Conservation (phyloP, 2,329 filamentous ascomycete species). For the Hortaea werneckii region DNA sequence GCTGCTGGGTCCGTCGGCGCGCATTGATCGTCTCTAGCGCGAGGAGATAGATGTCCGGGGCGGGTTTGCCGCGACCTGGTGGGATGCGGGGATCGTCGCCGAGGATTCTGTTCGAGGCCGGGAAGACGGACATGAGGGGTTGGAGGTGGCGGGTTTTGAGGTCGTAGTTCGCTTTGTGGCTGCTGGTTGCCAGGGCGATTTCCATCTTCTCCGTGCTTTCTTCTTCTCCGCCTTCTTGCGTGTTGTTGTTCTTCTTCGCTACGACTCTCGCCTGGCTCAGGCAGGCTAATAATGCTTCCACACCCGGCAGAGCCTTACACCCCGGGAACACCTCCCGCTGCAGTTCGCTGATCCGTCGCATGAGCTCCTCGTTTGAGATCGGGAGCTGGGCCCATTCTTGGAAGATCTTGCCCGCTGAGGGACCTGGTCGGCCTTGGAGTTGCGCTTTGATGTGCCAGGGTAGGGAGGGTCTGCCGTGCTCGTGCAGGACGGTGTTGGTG, state of each 20-base stretch:
- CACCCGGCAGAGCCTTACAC: conserved; percentile 70
- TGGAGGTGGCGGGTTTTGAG: conserved; percentile 58
- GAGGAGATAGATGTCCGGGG: conserved; percentile 87
- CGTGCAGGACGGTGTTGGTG: conserved; percentile 70
- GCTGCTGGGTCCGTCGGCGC: conserved; percentile 46
- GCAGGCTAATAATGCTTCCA: conserved; percentile 54
- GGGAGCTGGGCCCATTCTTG: conserved; percentile 79
- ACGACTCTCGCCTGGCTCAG: conserved; percentile 29
- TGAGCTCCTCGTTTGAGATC: conserved; percentile 60
- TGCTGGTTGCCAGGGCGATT: conserved; percentile 79
- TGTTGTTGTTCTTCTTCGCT: background rate
- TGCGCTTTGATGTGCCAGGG: conserved; percentile 93
- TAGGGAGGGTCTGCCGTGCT: conserved; percentile 62
- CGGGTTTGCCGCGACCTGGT: conserved; percentile 77
- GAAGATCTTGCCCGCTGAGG: conserved; percentile 52
- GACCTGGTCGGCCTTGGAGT: conserved; percentile 59
- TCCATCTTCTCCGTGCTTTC: conserved; percentile 52
- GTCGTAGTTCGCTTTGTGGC: conserved; percentile 59
- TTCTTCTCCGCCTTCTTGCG: too few species aligned
- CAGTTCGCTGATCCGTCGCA: conserved; percentile 47
- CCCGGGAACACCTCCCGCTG: conserved; percentile 64
- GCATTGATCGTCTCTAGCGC: conserved; percentile 78
- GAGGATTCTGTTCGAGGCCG: conserved; percentile 59
- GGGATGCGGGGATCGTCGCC: conserved; percentile 77
- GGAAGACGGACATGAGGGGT: conserved; percentile 50